Evolutionary conservation across 2,329 filamentous ascomycete genomes (phyloP).

Genomic region (Trichophyton simii): DNA sequence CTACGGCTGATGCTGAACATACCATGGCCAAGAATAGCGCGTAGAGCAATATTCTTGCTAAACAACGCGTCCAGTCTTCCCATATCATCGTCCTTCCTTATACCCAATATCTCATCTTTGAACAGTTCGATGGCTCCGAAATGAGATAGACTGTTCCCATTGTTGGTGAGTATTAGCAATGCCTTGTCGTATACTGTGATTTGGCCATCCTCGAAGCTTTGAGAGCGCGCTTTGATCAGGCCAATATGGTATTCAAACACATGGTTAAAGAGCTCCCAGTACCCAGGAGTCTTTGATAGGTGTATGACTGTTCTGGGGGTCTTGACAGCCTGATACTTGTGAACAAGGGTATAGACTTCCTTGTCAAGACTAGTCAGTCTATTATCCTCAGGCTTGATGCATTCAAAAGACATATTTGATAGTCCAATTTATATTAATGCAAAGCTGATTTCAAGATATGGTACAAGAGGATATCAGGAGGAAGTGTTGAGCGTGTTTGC

Average conservation of each 20-base stretch:
- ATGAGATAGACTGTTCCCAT: conserved; percentile 21
- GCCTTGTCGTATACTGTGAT: conserved; percentile 31
- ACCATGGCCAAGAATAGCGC: conserved; percentile 18
- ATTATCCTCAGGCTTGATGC: not conserved
- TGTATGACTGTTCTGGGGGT: conserved; percentile 21
- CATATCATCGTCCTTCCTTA: conserved; percentile 15
- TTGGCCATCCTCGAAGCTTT: conserved; percentile 24
- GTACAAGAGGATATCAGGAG: not conserved
- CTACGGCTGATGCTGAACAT: not conserved
- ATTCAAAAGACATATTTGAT: not conserved
- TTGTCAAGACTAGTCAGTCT: not conserved
- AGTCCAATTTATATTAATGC: not conserved
- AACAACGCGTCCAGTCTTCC: conserved; percentile 18
- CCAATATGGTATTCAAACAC: conserved; percentile 25
- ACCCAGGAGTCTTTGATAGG: conserved; percentile 19
- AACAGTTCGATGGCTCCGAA: conserved; percentile 27
- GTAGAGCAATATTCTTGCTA: conserved; percentile 19
- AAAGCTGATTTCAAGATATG: not conserved
- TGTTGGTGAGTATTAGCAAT: conserved; percentile 24
- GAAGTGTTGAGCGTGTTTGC: not conserved
- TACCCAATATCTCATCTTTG: conserved; percentile 28
- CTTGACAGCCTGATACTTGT: conserved; percentile 18
- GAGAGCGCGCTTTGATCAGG: conserved; percentile 26
- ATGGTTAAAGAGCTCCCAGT: conserved; percentile 20
- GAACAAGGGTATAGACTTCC: conserved; percentile 15